Percentiles rank a stretch among this genome's conserved stretches.
Evolutionary conservation across 768 basidiomycete species (phyloP).

Genomic region (Gyrodon lividus): DNA sequence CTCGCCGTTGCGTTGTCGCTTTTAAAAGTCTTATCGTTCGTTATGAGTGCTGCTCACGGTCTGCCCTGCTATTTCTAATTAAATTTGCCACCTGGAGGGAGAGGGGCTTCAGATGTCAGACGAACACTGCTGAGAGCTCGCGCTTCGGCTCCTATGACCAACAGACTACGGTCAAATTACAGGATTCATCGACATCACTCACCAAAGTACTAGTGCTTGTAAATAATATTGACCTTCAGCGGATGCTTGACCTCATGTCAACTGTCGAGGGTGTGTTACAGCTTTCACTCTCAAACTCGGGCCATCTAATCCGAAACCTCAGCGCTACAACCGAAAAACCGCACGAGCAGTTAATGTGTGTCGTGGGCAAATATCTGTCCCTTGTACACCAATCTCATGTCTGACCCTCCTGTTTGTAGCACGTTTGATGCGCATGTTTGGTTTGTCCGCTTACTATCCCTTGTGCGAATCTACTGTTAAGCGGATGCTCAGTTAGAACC

Average conservation of each 20-base stretch:
- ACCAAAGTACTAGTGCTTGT: too few relatives aligned
- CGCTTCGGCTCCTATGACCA: too few relatives aligned
- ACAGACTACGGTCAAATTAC: too few relatives aligned
- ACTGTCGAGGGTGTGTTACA: background rate
- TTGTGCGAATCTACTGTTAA: background rate
- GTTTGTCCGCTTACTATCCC: conserved; percentile 1
- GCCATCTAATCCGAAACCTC: background rate
- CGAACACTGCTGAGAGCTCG: too few relatives aligned
- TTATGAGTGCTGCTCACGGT: too few relatives aligned
- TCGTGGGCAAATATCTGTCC: too few relatives aligned
- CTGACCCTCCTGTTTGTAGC: background rate
- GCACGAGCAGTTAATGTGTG: conserved; percentile 1
- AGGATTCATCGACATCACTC: too few relatives aligned
- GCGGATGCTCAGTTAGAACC: conserved; percentile 15
- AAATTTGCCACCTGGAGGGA: too few relatives aligned
- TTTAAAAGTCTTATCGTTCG: too few relatives aligned
- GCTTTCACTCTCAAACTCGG: background rate
- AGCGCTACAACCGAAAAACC: conserved; percentile 1
- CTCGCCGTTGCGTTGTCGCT: too few relatives aligned
- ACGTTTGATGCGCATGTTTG: conserved; percentile 5
- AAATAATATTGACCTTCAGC: conserved; percentile 1
- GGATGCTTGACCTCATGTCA: conserved; percentile 4
- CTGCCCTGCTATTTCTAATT: too few relatives aligned
- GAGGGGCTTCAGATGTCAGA: too few relatives aligned
- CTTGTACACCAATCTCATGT: background rate